Conservation (phyloP, 2,329 filamentous ascomycete species). For the Drechslerella dactyloides region DNA sequence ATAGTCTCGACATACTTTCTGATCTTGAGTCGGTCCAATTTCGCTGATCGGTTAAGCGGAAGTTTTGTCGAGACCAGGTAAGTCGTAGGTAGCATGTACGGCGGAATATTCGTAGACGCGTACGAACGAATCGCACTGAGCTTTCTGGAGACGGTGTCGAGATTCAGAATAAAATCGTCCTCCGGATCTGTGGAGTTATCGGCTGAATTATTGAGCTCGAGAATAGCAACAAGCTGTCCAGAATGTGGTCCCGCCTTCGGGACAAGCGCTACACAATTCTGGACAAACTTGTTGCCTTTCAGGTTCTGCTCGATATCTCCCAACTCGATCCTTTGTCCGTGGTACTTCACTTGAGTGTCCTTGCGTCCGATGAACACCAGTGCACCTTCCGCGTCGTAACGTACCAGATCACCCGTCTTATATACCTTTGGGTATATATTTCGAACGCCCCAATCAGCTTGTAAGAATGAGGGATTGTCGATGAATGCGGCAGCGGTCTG, state of each 20-base stretch:
- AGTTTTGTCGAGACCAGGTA: conserved; percentile 19
- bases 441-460: conserved; percentile 7
- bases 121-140: conserved; percentile 14
- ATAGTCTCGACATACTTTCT: conserved; percentile 8
- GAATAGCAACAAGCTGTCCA: conserved; percentile 18
- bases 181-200: conserved; percentile 10
- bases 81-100: conserved; percentile 17
- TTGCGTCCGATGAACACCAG: conserved; percentile 69
- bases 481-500: conserved; percentile 69
- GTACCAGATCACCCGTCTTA: conserved; percentile 68
- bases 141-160: conserved; percentile 12
- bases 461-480: conserved; percentile 61
- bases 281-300: conserved; percentile 11
- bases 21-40: conserved; percentile 8
- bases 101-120: conserved; percentile 13
- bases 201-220: conserved; percentile 10
- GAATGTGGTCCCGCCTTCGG: conserved; percentile 9
- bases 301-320: conserved; percentile 14
- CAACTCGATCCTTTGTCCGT: conserved; percentile 16
- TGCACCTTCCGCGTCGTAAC: conserved; percentile 63
- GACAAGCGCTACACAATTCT: conserved; percentile 19
- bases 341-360: conserved; percentile 70
- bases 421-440: conserved; percentile 59
- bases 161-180: conserved; percentile 10
- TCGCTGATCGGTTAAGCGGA: conserved; percentile 8